Percentiles rank a stretch among this genome's conserved stretches.
phyloP scores from a whole-genome alignment of 805 yeast species.

The Pichia californica region DNA sequence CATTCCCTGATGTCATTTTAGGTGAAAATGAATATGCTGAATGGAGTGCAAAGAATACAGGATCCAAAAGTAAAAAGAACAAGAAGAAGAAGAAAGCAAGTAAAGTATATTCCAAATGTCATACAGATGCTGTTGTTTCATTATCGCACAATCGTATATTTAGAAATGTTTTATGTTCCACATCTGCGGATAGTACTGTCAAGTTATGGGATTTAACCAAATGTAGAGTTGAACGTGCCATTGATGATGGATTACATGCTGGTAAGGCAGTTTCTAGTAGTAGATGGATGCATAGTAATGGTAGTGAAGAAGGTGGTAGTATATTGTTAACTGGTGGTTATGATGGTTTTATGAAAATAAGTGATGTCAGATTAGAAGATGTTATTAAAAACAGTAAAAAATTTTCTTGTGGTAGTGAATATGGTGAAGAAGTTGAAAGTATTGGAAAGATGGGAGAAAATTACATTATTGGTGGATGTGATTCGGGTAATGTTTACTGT shows the following conservation, averaged over 20 bases:
- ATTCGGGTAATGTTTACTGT: slow-evolving; percentile 80
- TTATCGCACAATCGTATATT: slow-evolving; percentile 75
- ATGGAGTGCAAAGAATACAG: slow-evolving; percentile 16
- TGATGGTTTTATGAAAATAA: slow-evolving; percentile 73
- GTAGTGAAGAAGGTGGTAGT: slow-evolving; percentile 42
- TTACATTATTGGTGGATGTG: slow-evolving; percentile 67
- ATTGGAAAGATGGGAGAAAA: slow-evolving; percentile 65
- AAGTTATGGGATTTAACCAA: slow-evolving; percentile 89
- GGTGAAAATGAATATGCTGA: slow-evolving; percentile 58
- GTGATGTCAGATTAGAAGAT: slow-evolving; percentile 76
- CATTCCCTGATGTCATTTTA: slow-evolving; percentile 87
- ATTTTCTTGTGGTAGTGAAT: slow-evolving; percentile 48
- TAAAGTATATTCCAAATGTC: slow-evolving; percentile 55
- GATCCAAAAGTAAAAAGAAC: slow-evolving; percentile 40
- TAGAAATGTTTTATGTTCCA: slow-evolving; percentile 82
- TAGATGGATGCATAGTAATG: slow-evolving; percentile 66
- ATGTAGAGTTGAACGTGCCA: slow-evolving; percentile 72
- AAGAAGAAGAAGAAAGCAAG: slow-evolving; percentile 37
- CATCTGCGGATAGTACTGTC: slow-evolving; percentile 92
- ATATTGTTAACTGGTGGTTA: slow-evolving; percentile 87
- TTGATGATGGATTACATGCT: slow-evolving; percentile 56
- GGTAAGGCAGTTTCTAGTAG: slow-evolving; percentile 78
- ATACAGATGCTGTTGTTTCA: slow-evolving; percentile 90
- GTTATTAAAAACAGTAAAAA: slow-evolving; percentile 52
- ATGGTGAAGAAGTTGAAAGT: slow-evolving; percentile 72